Percentiles rank a stretch among this genome's conserved stretches.
These are phyloP conservation scores for Pseudophaeomoniella oleicola DNA, from an alignment of 2,329 filamentous ascomycete genomes.

Conservation along the genomic window DNA sequence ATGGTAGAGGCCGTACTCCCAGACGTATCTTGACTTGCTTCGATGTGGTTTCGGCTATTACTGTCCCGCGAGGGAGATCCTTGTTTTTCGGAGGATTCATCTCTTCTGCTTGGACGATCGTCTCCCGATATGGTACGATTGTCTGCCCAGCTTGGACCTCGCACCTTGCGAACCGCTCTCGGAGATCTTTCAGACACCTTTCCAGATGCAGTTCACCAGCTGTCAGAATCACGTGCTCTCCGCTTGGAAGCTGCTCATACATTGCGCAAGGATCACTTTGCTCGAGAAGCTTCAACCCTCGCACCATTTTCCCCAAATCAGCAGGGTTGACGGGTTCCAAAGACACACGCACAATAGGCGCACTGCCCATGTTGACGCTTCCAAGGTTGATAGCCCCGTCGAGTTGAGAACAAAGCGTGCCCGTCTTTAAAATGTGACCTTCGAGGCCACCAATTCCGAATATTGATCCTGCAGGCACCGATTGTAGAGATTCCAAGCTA, in stretches of 20 bases:
- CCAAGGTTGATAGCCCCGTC: slow-evolving; percentile 83
- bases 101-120: slow-evolving; percentile 72
- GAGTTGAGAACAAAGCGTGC: slow-evolving; percentile 77
- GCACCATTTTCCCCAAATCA: slow-evolving; percentile 90
- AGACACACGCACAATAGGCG: slow-evolving; percentile 89
- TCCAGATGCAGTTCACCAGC: slow-evolving; percentile 92
- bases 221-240: slow-evolving; percentile 88
- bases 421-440: slow-evolving; percentile 88
- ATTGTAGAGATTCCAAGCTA: slow-evolving; percentile 64
- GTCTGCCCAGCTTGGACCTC: slow-evolving; percentile 89
- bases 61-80: slow-evolving; percentile 69
- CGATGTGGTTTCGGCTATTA: slow-evolving; percentile 62
- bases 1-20: slow-evolving; percentile 63
- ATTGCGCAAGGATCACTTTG: slow-evolving; percentile 92
- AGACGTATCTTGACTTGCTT: slow-evolving; percentile 72
- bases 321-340: slow-evolving; percentile 84
- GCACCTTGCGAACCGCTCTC: slow-evolving; percentile 83
- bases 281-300: slow-evolving; percentile 70
- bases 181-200: slow-evolving; percentile 79
- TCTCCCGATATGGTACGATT: slow-evolving; percentile 92
- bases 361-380: slow-evolving; percentile 63
- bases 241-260: slow-evolving; percentile 83
- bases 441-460: slow-evolving; percentile 91
- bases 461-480: slow-evolving; percentile 83
- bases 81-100: slow-evolving; percentile 83